phyloP scores from a whole-genome alignment of 1,284 basidiomycete genomes.

The Fomitopsis pinicola region DNA sequence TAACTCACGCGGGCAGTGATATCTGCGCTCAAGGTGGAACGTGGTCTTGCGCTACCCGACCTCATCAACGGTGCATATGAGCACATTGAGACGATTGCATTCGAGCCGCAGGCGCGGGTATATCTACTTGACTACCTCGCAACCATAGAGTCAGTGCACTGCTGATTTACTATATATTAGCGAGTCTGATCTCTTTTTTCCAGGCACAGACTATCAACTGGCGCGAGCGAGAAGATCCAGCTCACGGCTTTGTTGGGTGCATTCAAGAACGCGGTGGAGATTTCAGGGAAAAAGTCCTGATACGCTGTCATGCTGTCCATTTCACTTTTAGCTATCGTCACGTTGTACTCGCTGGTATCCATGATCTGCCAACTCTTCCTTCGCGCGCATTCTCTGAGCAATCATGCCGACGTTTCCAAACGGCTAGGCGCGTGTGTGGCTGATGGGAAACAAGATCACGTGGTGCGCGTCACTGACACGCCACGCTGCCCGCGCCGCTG shows the following conservation, averaged over 20 bases:
- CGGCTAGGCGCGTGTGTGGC: not conserved
- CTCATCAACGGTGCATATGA: constrained; percentile 93
- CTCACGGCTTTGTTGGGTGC: constrained; percentile 88
- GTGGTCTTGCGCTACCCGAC: constrained; percentile 94
- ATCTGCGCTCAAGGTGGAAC: constrained; percentile 81
- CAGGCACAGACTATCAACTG: constrained; percentile 90
- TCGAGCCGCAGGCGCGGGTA: constrained; percentile 82
- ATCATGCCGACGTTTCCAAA: no score
- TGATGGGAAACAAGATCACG: not conserved
- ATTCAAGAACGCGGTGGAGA: constrained; percentile 90
- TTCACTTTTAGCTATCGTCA: not conserved
- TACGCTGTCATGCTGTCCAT: not conserved
- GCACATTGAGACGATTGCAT: constrained; percentile 81
- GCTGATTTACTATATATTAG: not conserved
- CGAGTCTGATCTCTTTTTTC: not conserved
- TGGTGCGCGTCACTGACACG: not conserved
- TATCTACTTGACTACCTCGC: constrained; percentile 91
- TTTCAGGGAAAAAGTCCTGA: constrained; percentile 39
- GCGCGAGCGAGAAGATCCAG: constrained; percentile 94
- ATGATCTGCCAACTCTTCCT: no score
- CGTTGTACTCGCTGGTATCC: no score
- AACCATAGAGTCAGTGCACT: constrained; percentile 76
- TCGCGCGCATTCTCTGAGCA: no score
- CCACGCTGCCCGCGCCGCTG: not conserved
- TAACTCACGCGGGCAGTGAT: constrained; percentile 57